Percentiles rank a stretch among this genome's conserved stretches.
Evolutionary conservation across 495 filamentous ascomycete species (phyloP).

Genomic region (Beverwykella pulmonaria): DNA sequence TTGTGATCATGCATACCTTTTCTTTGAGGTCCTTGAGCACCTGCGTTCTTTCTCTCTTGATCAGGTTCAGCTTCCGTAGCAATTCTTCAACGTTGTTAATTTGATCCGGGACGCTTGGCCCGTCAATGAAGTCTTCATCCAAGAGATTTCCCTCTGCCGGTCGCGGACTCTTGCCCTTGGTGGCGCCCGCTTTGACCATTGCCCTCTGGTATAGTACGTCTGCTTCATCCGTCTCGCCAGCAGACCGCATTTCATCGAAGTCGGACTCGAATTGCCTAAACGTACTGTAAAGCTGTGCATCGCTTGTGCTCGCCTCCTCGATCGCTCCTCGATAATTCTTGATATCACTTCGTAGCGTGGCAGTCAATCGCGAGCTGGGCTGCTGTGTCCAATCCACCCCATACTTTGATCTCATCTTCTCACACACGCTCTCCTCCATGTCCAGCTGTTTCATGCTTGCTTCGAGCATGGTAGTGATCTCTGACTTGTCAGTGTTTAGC

Average conservation of each 20-base stretch:
- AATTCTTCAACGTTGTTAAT: constrained; percentile 88
- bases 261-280: constrained; percentile 81
- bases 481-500: constrained; percentile 74
- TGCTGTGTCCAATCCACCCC: constrained; percentile 96
- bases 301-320: constrained; percentile 85
- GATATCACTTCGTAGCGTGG: constrained; percentile 83
- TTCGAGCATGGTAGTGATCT: constrained; percentile 70
- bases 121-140: constrained; percentile 79
- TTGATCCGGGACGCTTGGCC: constrained; percentile 82
- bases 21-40: constrained; percentile 96
- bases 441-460: constrained; percentile 83
- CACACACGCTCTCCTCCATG: constrained; percentile 95
- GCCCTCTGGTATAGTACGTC: constrained; percentile 88
- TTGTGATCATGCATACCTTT: constrained; percentile 62
- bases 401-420: constrained; percentile 99
- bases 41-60: constrained; percentile 86
- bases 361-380: constrained; percentile 84
- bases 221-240: constrained; percentile 83
- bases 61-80: constrained; percentile 84
- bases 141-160: constrained; percentile 74
- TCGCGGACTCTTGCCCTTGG: constrained; percentile 65
- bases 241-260: constrained; percentile 93
- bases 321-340: constrained; percentile 83
- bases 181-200: constrained; percentile 66
- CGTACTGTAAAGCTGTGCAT: constrained; percentile 80